Conservation (phyloP, 2,329 filamentous ascomycete genomes). For the Blumeria hordei region DNA sequence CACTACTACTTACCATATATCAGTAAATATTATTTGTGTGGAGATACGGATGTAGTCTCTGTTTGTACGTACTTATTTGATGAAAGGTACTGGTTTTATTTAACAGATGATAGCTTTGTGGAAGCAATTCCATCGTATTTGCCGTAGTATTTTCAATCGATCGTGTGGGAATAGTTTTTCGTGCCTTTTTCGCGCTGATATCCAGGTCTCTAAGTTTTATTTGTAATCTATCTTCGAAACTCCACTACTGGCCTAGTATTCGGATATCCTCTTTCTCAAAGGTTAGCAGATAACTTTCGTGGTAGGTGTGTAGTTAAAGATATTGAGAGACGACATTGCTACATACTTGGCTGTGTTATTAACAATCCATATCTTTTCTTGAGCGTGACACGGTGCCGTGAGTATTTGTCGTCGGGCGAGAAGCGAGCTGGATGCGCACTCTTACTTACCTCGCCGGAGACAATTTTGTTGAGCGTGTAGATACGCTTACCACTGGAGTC, state of each 20-base stretch:
- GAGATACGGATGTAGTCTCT: too few relatives aligned
- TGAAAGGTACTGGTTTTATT: too few relatives aligned
- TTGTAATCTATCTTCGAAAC: background rate
- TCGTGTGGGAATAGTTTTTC: too few relatives aligned
- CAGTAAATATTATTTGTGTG: too few relatives aligned
- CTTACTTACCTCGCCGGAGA: constrained; percentile 68
- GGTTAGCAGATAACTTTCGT: constrained; percentile 2
- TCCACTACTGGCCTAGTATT: constrained; percentile 12
- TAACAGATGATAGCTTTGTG: too few relatives aligned
- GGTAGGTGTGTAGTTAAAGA: background rate
- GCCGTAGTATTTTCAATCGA: too few relatives aligned
- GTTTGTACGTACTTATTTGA: too few relatives aligned
- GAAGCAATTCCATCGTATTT: too few relatives aligned
- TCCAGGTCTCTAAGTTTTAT: too few relatives aligned
- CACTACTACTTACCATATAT: too few relatives aligned
- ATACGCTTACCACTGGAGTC: constrained; percentile 61
- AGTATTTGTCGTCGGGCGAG: constrained; percentile 97
- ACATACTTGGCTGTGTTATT: constrained; percentile 50
- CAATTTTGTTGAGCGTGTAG: constrained; percentile 89
- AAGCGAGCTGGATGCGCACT: constrained; percentile 90
- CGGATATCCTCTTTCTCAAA: constrained; percentile 18
- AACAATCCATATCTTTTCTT: constrained; percentile 84
- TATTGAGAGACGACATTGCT: background rate
- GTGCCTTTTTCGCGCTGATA: too few relatives aligned
- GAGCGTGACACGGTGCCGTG: constrained; percentile 77